Evolutionary conservation across 1,284 basidiomycete species (phyloP).

Genomic region (Leccinum brunneo-olivaceum): DNA sequence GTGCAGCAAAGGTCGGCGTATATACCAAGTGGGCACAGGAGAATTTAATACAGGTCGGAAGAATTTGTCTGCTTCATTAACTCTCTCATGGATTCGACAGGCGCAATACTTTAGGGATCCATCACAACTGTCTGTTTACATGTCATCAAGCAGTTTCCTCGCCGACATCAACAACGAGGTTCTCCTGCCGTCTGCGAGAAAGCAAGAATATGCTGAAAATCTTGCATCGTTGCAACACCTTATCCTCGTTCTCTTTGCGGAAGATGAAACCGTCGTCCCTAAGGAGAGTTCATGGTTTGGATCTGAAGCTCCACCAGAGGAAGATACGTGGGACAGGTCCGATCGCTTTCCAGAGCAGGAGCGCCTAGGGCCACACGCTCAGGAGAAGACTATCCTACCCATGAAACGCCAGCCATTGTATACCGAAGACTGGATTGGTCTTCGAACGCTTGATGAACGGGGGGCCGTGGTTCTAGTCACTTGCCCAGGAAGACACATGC

Average conservation of each 20-base stretch:
- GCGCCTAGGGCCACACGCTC: slow-evolving; percentile 5
- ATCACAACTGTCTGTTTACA: slow-evolving; percentile 64
- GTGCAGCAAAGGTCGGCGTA: slow-evolving; percentile 67
- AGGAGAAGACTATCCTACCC: slow-evolving; percentile 52
- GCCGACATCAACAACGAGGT: slow-evolving; percentile 73
- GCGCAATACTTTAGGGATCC: slow-evolving; percentile 95
- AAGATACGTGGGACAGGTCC: slow-evolving; percentile 20
- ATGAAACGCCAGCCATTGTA: slow-evolving; percentile 78
- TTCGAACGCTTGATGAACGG: slow-evolving; percentile 67
- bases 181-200: slow-evolving; percentile 34
- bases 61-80: neutral
- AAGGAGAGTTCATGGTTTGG: slow-evolving; percentile 85
- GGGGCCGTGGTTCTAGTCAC: slow-evolving; percentile 58
- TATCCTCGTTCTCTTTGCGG: slow-evolving; percentile 60
- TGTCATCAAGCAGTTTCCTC: slow-evolving; percentile 65
- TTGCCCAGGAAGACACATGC: slow-evolving; percentile 85
- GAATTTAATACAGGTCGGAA: slow-evolving; percentile 68
- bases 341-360: slow-evolving; percentile 15
- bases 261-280: slow-evolving; percentile 75
- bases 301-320: slow-evolving; percentile 45
- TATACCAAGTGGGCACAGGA: slow-evolving; percentile 81
- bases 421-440: slow-evolving; percentile 82
- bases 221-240: slow-evolving; percentile 54
- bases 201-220: slow-evolving; percentile 55
- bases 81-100: slow-evolving; percentile 31